A percentile compares a stretch with the other conserved stretches of the same genome.
These are phyloP conservation scores for Rosa persica DNA, from an alignment of 306 rosid species.

Conservation along the genomic window DNA sequence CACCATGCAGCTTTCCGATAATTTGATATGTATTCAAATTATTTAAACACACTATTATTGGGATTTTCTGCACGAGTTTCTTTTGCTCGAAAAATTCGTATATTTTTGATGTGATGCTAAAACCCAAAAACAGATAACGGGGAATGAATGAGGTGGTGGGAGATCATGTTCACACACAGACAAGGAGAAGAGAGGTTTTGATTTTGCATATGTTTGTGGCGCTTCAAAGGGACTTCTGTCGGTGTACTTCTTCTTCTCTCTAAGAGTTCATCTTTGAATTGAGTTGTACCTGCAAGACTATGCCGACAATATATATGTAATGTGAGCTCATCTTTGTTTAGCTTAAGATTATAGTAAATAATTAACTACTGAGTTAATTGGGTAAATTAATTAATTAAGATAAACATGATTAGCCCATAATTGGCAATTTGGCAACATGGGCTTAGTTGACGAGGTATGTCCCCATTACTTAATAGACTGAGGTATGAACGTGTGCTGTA, in stretches of 20 bases:
- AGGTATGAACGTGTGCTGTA: background rate
- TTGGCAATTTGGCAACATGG: background rate
- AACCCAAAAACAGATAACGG: background rate
- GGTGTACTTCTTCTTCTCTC: conserved; percentile 3
- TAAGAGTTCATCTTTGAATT: conserved; percentile 38
- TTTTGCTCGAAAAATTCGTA: background rate
- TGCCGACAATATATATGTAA: conserved; percentile 17
- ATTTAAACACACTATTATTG: background rate
- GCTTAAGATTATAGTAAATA: background rate
- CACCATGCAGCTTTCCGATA: background rate
- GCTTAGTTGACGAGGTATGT: background rate
- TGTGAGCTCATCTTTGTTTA: background rate
- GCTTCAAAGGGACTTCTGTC: conserved; percentile 6
- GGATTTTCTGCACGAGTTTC: background rate
- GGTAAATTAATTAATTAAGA: background rate
- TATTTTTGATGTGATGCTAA: background rate
- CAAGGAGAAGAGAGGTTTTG: background rate
- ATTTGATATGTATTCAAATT: background rate
- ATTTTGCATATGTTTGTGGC: background rate
- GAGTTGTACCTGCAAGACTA: conserved; percentile 16
- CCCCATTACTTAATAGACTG: background rate
- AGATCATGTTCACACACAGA: conserved; percentile 8
- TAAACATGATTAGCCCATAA: conserved; percentile 7
- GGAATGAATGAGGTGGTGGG: background rate
- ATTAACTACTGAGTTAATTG: background rate